Evolutionary conservation across 179 eudicot species (phyloP).

Genomic region (Sideroxylon spinosum): DNA sequence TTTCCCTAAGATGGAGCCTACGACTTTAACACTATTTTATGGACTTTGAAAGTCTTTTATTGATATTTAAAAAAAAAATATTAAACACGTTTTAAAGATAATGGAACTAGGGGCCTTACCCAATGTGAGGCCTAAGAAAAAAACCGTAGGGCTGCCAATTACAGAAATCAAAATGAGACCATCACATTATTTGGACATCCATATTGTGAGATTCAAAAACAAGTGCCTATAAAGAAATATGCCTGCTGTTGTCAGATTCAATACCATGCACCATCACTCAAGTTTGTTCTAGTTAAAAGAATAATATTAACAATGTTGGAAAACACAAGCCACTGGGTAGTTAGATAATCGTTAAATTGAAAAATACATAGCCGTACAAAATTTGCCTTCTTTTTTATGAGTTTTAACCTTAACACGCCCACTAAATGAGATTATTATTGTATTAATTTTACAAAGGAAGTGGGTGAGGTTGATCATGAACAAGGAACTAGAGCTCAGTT

Average conservation of each 20-base stretch:
- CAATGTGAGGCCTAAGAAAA: too few relatives aligned
- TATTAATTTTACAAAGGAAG: background rate
- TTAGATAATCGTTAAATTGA: background rate
- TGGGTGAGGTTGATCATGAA: background rate
- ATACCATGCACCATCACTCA: too few relatives aligned
- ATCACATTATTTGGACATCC: background rate
- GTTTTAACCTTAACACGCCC: background rate
- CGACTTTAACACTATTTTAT: too few relatives aligned
- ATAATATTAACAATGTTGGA: background rate
- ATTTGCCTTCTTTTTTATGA: background rate
- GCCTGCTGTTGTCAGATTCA: too few relatives aligned
- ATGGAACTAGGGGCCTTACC: too few relatives aligned
- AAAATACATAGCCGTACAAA: background rate
- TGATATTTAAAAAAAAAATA: too few relatives aligned
- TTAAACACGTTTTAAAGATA: too few relatives aligned
- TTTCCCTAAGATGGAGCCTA: too few relatives aligned
- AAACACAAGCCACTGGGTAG: slow-evolving; percentile 1
- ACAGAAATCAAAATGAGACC: background rate
- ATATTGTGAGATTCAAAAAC: background rate
- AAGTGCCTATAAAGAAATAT: background rate
- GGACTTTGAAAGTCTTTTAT: too few relatives aligned
- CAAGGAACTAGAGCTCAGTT: background rate
- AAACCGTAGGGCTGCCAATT: too few relatives aligned
- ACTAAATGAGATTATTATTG: background rate
- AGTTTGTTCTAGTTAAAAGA: background rate